These are phyloP conservation scores for Malassezia restricta DNA, from an alignment of 1,284 basidiomycete genomes.

Conservation along the genomic window DNA sequence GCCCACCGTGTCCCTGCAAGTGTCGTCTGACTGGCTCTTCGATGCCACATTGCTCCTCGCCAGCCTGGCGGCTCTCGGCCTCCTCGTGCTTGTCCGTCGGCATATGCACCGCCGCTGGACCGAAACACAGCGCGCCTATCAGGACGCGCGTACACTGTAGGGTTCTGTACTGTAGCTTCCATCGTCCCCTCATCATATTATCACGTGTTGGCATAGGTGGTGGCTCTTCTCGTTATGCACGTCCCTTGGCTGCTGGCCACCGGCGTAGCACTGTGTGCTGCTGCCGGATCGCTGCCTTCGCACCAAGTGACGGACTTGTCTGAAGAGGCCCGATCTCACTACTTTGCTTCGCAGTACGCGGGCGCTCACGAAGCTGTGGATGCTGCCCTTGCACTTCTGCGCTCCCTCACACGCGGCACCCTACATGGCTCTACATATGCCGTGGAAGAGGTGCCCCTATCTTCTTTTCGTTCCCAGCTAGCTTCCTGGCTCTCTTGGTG, in stretches of 20 bases:
- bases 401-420: not conserved
- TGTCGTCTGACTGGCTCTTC: not conserved
- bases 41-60: slow-evolving; percentile 2
- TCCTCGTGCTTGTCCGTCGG: not conserved
- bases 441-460: not conserved
- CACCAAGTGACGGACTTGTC: too few species aligned
- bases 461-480: not conserved
- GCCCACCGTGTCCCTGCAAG: not conserved
- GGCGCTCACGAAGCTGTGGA: not conserved
- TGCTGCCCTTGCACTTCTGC: not conserved
- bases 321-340: not conserved
- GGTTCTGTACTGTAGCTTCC: not conserved
- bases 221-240: too few species aligned
- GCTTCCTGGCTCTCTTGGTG: not conserved
- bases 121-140: not conserved
- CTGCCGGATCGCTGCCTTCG: too few species aligned
- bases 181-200: not conserved
- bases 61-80: not conserved
- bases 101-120: not conserved
- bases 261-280: too few species aligned
- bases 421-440: too few species aligned
- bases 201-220: not conserved
- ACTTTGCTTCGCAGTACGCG: not conserved
- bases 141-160: not conserved
- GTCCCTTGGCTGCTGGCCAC: too few species aligned